Evolutionary conservation across 768 basidiomycete species (phyloP).

Genomic region (Boletus bicolor): DNA sequence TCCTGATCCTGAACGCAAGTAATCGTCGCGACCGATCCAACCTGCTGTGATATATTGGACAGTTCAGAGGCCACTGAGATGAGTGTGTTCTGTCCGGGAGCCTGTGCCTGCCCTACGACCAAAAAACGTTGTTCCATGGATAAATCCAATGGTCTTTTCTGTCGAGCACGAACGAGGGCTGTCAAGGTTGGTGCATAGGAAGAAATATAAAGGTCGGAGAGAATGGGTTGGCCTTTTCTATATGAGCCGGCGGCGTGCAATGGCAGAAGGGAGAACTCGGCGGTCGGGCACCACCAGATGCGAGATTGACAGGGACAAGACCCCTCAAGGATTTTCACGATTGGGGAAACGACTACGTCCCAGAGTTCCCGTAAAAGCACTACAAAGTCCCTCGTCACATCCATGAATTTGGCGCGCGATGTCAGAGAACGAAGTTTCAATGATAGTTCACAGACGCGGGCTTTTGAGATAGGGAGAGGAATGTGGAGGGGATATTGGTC

Average conservation of each 20-base stretch:
- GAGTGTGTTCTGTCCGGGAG: background rate
- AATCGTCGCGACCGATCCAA: background rate
- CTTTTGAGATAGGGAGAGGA: background rate
- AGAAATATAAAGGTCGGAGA: background rate
- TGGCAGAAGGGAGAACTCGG: slow-evolving; percentile 3
- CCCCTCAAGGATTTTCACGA: slow-evolving; percentile 5
- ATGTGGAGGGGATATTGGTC: slow-evolving; percentile 1
- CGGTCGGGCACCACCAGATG: slow-evolving; percentile 17
- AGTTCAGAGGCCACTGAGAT: background rate
- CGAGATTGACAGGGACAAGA: background rate
- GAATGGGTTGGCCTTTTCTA: background rate
- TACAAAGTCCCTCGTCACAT: background rate
- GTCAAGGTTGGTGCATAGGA: background rate
- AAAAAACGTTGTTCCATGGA: background rate
- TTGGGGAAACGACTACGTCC: slow-evolving; percentile 15
- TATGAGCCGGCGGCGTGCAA: background rate
- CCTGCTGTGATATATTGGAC: background rate
- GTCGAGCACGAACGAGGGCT: background rate
- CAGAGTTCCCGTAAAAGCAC: slow-evolving; percentile 18
- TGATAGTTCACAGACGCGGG: background rate
- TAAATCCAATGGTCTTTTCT: background rate
- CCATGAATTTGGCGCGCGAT: background rate
- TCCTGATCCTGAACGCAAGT: background rate
- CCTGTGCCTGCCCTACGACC: background rate
- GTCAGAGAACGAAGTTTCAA: background rate